A percentile compares a stretch with the other conserved stretches of the same genome.
Evolutionary conservation across 1,139 yeast genomes (phyloP).

Genomic region (Arxiozyma bovina): DNA sequence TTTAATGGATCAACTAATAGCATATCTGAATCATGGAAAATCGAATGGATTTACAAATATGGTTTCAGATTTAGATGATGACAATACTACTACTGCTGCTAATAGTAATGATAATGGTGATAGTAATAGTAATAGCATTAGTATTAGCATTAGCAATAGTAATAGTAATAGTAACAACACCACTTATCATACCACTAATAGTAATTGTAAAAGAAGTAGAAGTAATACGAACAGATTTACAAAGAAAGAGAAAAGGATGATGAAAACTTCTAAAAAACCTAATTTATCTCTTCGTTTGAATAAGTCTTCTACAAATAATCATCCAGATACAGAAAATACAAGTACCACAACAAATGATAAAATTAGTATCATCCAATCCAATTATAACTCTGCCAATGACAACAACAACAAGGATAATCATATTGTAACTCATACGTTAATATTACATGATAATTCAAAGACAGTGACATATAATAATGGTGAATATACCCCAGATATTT

Average conservation of each 20-base stretch:
- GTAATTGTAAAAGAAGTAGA: no score
- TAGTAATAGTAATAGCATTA: no score
- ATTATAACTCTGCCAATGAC: neutral
- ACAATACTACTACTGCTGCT: no score
- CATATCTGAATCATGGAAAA: neutral
- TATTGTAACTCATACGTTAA: neutral
- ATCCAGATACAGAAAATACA: neutral
- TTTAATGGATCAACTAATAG: conserved; percentile 7
- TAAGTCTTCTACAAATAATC: neutral
- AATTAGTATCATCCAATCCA: neutral
- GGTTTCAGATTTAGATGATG: neutral
- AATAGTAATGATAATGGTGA: no score
- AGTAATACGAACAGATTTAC: no score
- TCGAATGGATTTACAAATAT: neutral
- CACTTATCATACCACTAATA: neutral
- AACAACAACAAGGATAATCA: neutral
- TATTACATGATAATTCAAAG: neutral
- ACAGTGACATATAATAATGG: neutral
- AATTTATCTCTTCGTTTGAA: neutral
- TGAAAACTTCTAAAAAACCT: neutral
- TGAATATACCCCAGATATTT: neutral
- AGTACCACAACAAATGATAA: neutral
- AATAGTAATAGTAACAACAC: neutral
- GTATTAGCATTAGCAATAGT: no score
- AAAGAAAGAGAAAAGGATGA: no score